Conservation (phyloP, 2,329 filamentous ascomycete species). For the Nectriaceae sp. region DNA sequence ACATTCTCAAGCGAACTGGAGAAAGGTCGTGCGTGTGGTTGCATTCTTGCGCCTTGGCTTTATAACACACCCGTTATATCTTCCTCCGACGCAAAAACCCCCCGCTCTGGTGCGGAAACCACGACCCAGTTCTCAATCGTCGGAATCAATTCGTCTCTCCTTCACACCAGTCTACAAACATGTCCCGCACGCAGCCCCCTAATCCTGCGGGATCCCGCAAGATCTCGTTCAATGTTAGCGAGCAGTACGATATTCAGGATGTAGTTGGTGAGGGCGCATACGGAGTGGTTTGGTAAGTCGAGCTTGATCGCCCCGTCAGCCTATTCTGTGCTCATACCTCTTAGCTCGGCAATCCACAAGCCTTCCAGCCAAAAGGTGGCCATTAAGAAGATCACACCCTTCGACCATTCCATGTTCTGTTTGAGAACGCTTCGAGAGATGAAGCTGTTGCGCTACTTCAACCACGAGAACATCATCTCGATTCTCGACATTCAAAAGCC, state of each 20-base stretch:
- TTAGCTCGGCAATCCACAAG: conserved; percentile 94
- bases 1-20: conserved; percentile 5
- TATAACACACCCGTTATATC: conserved; percentile 1
- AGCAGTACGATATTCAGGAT: conserved; percentile 99
- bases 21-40: conserved; percentile 2
- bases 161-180: conserved; percentile 1
- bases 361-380: conserved; percentile 97
- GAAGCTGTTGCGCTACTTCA: conserved; percentile 98
- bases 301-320: not conserved
- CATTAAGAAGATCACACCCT: conserved; percentile 99
- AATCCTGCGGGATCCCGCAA: conserved; percentile 73
- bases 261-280: conserved; percentile 98
- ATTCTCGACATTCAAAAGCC: conserved; percentile 99
- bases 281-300: conserved; percentile 90
- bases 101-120: not conserved
- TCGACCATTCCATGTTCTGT: conserved; percentile 99
- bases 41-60: not conserved
- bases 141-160: conserved; percentile 2
- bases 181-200: conserved; percentile 60
- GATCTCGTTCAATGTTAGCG: conserved; percentile 99
- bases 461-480: conserved; percentile 99
- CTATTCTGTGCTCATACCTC: conserved; percentile 3
- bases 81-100: not conserved
- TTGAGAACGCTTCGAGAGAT: conserved; percentile 95
- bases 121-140: conserved; percentile 1